phyloP scores from a whole-genome alignment of 352 stramenopile genomes.

The Phytophthora multivora region DNA sequence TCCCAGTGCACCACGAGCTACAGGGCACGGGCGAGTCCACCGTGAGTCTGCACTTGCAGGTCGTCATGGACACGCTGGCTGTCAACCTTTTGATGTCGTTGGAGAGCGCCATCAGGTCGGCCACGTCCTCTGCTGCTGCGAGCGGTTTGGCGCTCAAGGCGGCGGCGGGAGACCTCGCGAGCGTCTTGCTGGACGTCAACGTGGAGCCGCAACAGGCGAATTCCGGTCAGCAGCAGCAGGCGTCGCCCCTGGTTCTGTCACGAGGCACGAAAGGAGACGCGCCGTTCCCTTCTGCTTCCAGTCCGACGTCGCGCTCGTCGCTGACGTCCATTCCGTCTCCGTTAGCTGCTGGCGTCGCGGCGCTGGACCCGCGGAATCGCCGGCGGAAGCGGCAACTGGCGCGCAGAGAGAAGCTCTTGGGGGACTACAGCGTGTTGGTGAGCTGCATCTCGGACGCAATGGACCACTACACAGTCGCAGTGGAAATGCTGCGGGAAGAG shows the following conservation, averaged over 20 bases:
- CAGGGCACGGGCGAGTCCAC: slow-evolving; percentile 65
- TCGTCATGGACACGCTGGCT: slow-evolving; percentile 81
- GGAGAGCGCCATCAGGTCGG: slow-evolving; percentile 71
- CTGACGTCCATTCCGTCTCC: slow-evolving; percentile 40
- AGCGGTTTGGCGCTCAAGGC: slow-evolving; percentile 13
- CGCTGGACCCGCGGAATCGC: slow-evolving; percentile 52
- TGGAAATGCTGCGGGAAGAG: slow-evolving; percentile 81
- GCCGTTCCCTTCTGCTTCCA: slow-evolving; percentile 15
- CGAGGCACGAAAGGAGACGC: slow-evolving; percentile 13
- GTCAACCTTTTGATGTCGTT: slow-evolving; percentile 86
- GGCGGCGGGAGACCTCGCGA: slow-evolving; percentile 31
- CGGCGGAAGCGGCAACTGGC: slow-evolving; percentile 53
- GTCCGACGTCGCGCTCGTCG: slow-evolving; percentile 20
- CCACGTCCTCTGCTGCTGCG: slow-evolving; percentile 46
- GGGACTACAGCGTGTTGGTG: slow-evolving; percentile 78
- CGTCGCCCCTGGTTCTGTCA: slow-evolving; percentile 37
- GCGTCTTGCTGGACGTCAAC: slow-evolving; percentile 74
- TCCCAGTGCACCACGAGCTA: slow-evolving; percentile 77
- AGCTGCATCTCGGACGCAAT: slow-evolving; percentile 67
- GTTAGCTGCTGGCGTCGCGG: slow-evolving; percentile 29
- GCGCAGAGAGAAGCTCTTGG: slow-evolving; percentile 78
- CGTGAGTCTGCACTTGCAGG: slow-evolving; percentile 78
- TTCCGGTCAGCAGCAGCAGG: slow-evolving; percentile 13
- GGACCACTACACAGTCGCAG: slow-evolving; percentile 68
- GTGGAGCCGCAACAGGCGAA: slow-evolving; percentile 57